Evolutionary conservation across 2,329 filamentous ascomycete species (phyloP).

Genomic region (Dactylellina haptotyla): DNA sequence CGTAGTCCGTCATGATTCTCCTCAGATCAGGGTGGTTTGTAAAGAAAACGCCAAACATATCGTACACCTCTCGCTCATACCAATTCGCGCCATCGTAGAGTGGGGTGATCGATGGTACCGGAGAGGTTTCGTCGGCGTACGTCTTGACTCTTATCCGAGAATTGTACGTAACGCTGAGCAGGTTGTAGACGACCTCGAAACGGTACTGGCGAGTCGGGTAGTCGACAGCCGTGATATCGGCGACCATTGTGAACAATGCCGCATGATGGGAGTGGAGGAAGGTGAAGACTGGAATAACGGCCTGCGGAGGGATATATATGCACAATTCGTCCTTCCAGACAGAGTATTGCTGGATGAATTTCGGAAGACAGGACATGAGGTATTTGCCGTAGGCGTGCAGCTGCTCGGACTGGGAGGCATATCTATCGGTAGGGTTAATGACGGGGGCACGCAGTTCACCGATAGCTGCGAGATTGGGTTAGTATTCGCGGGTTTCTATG

Average conservation of each 20-base stretch:
- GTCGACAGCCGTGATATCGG: constrained; percentile 92
- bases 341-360: constrained; percentile 98
- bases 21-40: constrained; percentile 91
- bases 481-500: neutral
- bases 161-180: constrained; percentile 95
- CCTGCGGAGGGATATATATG: constrained; percentile 88
- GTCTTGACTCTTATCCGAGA: constrained; percentile 97
- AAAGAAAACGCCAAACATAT: constrained; percentile 98
- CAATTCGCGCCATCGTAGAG: constrained; percentile 97
- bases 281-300: constrained; percentile 87
- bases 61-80: constrained; percentile 98
- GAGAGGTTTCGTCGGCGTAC: constrained; percentile 94
- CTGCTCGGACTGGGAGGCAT: constrained; percentile 83
- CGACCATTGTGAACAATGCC: constrained; percentile 93
- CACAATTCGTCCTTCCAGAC: constrained; percentile 99
- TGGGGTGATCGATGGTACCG: constrained; percentile 85
- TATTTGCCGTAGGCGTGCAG: constrained; percentile 96
- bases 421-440: constrained; percentile 79
- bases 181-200: constrained; percentile 98
- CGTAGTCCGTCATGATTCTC: constrained; percentile 99
- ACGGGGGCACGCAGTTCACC: constrained; percentile 72
- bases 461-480: constrained; percentile 60
- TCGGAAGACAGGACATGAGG: constrained; percentile 94
- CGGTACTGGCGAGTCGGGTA: constrained; percentile 94
- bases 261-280: constrained; percentile 98